Conservation (phyloP, 2,329 filamentous ascomycete genomes). For the Aschersonia sp. region DNA sequence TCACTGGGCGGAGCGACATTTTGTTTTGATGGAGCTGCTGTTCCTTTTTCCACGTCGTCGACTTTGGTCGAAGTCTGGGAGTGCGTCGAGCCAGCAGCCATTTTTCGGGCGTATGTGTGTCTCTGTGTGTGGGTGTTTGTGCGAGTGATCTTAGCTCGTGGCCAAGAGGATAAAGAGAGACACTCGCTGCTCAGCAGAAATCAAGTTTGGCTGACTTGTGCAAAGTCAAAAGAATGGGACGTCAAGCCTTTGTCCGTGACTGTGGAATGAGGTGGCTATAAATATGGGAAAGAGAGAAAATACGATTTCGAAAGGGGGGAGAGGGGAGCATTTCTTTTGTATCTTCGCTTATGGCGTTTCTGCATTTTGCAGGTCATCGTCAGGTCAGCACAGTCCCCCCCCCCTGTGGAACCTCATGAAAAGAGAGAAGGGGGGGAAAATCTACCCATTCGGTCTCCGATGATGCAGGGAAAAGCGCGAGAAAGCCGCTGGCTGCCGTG, state of each 20-base stretch:
- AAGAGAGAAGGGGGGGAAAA: not conserved
- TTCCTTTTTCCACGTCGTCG: slow-evolving; percentile 1
- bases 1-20: slow-evolving; percentile 20
- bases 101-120: no score
- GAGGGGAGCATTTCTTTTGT: not conserved
- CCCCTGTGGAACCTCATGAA: not conserved
- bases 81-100: not conserved
- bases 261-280: no score
- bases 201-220: no score
- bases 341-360: not conserved
- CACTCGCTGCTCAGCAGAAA: no score
- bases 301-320: not conserved
- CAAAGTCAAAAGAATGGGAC: no score
- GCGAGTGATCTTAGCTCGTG: no score
- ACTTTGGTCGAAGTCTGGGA: slow-evolving; percentile 4
- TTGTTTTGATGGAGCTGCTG: slow-evolving; percentile 1
- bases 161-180: no score
- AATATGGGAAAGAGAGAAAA: not conserved
- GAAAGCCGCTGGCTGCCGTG: not conserved
- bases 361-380: no score
- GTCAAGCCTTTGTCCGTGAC: no score
- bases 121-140: no score
- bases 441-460: not conserved
- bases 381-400: not conserved
- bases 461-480: not conserved